Percentiles rank a stretch among this genome's conserved stretches.
These are phyloP conservation scores for Sphagnum magellanicum DNA, from an alignment of 228 moss, liverwort and hornwort genomes.

Conservation along the genomic window DNA sequence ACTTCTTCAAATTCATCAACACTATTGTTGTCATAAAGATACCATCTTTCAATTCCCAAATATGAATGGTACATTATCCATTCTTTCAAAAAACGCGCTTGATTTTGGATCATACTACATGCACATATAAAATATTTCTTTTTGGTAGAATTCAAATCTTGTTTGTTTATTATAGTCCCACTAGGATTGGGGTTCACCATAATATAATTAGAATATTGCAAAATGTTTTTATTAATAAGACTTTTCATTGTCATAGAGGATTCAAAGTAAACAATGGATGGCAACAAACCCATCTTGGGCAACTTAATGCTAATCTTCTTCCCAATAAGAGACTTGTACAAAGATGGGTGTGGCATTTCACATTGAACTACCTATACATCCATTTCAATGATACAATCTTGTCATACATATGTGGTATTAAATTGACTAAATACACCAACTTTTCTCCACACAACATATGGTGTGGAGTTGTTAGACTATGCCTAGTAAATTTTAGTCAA, in stretches of 20 bases:
- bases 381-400: background rate
- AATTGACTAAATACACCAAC: no score
- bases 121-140: constrained; percentile 29
- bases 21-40: constrained; percentile 60
- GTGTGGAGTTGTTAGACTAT: no score
- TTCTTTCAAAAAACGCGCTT: constrained; percentile 45
- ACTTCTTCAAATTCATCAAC: constrained; percentile 50
- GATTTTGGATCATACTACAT: constrained; percentile 68
- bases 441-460: no score
- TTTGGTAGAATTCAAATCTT: background rate
- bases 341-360: constrained; percentile 20
- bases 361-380: constrained; percentile 32
- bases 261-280: constrained; percentile 39
- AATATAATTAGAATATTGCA: no score
- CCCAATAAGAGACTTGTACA: constrained; percentile 15
- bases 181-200: no score
- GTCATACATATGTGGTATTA: no score
- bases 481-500: no score
- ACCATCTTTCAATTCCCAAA: constrained; percentile 49
- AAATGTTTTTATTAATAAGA: no score
- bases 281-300: constrained; percentile 30
- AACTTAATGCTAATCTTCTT: constrained; percentile 22
- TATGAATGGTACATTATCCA: constrained; percentile 57
- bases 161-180: no score
- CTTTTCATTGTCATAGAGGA: background rate